These are phyloP conservation scores for Byssochlamys sp. DNA, from an alignment of 2,329 filamentous ascomycete genomes.

Conservation along the genomic window DNA sequence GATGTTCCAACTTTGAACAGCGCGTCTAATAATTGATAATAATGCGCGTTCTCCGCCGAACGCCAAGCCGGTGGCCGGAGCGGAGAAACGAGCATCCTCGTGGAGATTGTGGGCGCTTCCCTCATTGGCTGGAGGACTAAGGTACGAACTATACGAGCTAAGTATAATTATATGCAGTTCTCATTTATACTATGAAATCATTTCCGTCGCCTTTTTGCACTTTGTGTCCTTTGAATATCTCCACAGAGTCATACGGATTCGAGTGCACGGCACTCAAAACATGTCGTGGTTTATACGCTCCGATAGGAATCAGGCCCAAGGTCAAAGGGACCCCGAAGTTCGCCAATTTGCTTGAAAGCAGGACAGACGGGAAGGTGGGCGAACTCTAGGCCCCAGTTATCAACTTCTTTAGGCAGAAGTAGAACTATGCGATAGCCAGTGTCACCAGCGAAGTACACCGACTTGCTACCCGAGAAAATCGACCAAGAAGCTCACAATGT, in stretches of 20 bases:
- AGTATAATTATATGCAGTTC: too few relatives aligned
- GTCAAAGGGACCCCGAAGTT: constrained; percentile 68
- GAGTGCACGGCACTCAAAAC: constrained; percentile 70
- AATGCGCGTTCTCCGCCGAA: not conserved
- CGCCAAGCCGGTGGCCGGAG: constrained; percentile 1
- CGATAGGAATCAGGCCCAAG: constrained; percentile 77
- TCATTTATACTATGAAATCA: constrained; percentile 23
- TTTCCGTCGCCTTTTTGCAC: constrained; percentile 64
- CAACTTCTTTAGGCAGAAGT: constrained; percentile 44
- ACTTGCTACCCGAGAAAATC: too few relatives aligned
- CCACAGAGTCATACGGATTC: constrained; percentile 69
- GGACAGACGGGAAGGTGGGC: constrained; percentile 59
- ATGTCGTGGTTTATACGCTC: constrained; percentile 55
- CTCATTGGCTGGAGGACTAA: not conserved
- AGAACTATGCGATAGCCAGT: constrained; percentile 74
- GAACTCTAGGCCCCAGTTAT: constrained; percentile 60
- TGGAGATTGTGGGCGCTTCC: not conserved
- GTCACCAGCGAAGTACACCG: constrained; percentile 39
- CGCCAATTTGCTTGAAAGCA: constrained; percentile 70
- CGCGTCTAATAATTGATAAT: not conserved
- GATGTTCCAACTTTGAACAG: not conserved
- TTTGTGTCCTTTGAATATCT: constrained; percentile 70
- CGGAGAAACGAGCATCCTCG: constrained; percentile 8
- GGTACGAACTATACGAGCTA: not conserved
- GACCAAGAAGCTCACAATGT: constrained; percentile 11